Percentiles rank a stretch among this genome's conserved stretches.
Evolutionary conservation across 192 early-diverging fungal genomes (phyloP).

Genomic region (Pilaira anomala): DNA sequence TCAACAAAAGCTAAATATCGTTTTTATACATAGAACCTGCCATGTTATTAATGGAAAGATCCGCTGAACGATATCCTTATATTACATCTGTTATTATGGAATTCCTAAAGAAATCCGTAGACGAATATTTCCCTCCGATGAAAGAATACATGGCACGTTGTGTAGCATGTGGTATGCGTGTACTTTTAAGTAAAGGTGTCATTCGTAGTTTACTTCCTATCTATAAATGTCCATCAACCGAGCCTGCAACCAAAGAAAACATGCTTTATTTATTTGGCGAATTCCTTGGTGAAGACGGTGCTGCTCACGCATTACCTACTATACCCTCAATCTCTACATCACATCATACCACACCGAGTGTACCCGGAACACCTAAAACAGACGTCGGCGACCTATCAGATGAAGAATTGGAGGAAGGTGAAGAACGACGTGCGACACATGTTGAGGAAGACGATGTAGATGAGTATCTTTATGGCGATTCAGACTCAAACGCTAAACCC

Average conservation of each 20-base stretch:
- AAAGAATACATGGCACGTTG: conserved; percentile 44
- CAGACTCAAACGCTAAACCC: background rate
- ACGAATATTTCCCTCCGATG: conserved; percentile 57
- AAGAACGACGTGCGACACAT: background rate
- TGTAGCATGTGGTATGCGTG: conserved; percentile 55
- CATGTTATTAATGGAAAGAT: conserved; percentile 69
- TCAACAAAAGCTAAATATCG: background rate
- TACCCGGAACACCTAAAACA: background rate
- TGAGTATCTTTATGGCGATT: conserved; percentile 26
- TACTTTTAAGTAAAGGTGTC: conserved; percentile 59
- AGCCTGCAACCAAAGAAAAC: conserved; percentile 20
- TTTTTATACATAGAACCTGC: conserved; percentile 57
- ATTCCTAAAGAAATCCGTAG: conserved; percentile 56
- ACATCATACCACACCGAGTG: background rate
- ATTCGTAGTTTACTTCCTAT: conserved; percentile 35
- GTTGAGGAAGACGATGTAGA: conserved; percentile 32
- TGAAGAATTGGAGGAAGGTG: background rate
- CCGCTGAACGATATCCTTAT: conserved; percentile 59
- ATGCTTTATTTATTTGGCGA: conserved; percentile 29
- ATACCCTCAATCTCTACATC: conserved; percentile 4
- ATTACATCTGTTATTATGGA: conserved; percentile 68
- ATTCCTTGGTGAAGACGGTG: conserved; percentile 16
- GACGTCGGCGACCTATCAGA: background rate
- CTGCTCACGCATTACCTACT: background rate
- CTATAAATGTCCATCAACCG: conserved; percentile 27